Evolutionary conservation across 208 protist genomes (phyloP), one percentile per base, ranked within the genome.

Genomic region (Leishmania mexicana): DNA sequence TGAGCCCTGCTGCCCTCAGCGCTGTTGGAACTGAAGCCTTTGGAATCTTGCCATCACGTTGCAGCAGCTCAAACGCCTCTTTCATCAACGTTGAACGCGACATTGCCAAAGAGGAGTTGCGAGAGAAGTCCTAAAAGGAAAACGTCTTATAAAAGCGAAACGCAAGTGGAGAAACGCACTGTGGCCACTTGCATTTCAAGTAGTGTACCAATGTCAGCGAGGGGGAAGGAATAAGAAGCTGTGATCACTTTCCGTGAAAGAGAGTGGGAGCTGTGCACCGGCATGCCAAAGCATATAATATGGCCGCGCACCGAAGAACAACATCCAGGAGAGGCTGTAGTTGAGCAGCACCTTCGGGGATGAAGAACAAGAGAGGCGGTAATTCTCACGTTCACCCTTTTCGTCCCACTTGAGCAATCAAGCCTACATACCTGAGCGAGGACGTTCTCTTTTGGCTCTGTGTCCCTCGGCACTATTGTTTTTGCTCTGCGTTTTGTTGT

Each of bases 31-130:
- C 84, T 45, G 94, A 96, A 6, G 91, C 87, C 54, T 94, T 95
- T 0, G 96, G 96, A 70, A 98, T 97, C 68, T 92, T 92, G 1
- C 96, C 96, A 80, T 98, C 92, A 51, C 95, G 95, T 76, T 98
- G 96, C 49, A 98, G 89, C 62, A 98, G 93, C 79, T 95, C 92
- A 84, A 97, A 98, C 0, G 94, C 92, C 71, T 98, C 94, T 72
- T 94, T 95, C 93, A 98, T 97, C 51, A 98, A 62, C 28, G 83
- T 83, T 15, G 82, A 74, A 6, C 89, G 90, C 0, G 94, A 93
- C 91, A 96, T 96, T 31, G 13, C 75, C 74, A 75, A 70, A 28
- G 53, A 24, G 47, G 17, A 82, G 64, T 5, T 49, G 17, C 8
- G 40, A 81, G 45, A 74, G 47, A 40, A 45, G 62, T 38, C 10